Percentiles rank a stretch among this genome's conserved stretches.
Conservation (phyloP, 169 alveolate genomes). For the Plasmodium gaboni region DNA sequence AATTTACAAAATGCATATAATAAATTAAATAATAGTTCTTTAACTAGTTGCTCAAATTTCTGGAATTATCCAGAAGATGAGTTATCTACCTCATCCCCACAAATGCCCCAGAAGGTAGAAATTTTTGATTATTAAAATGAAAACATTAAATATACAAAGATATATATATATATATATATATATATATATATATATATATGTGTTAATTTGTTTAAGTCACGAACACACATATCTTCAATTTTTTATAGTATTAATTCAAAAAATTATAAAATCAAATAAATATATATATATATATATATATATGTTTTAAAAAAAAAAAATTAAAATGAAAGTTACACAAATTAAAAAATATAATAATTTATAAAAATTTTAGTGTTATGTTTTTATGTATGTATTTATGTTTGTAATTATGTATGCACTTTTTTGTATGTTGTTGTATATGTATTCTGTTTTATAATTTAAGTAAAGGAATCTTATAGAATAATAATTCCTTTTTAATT, state of each 20-base stretch:
- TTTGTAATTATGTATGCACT: constrained; percentile 5
- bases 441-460: neutral
- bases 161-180: too few relatives aligned
- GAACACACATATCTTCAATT: neutral
- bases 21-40: constrained; percentile 27
- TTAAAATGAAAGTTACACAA: neutral
- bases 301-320: neutral
- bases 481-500: neutral
- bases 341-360: neutral
- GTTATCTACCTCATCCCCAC: constrained; percentile 28
- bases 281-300: neutral
- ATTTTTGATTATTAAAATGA: constrained; percentile 25
- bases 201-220: neutral
- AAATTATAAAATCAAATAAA: neutral
- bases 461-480: neutral
- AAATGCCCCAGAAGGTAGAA: constrained; percentile 60
- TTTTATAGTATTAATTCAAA: too few relatives aligned
- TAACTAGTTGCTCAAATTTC: constrained; percentile 56
- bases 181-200: neutral
- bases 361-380: neutral
- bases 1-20: constrained; percentile 31
- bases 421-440: neutral
- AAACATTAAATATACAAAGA: constrained; percentile 1
- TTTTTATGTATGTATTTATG: constrained; percentile 6
- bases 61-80: constrained; percentile 74